Evolutionary conservation across 129 eudicot genomes (phyloP).

Genomic region (Sambucus nigra): DNA sequence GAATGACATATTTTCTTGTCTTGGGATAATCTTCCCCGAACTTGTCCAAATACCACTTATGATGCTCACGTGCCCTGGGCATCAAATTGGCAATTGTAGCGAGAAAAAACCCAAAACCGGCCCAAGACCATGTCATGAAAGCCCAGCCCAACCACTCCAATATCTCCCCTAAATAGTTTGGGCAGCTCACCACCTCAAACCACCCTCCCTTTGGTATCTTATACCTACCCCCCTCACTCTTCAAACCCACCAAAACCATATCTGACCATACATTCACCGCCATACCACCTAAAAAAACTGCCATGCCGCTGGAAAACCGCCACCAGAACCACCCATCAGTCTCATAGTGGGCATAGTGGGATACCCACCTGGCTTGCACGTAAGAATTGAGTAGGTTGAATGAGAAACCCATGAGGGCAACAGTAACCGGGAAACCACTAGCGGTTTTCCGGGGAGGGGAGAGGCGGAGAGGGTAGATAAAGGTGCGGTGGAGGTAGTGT

Average conservation of each 20-base stretch:
- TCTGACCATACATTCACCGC: slow-evolving; percentile 57
- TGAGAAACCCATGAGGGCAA: slow-evolving; percentile 49
- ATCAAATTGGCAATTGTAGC: slow-evolving; percentile 80
- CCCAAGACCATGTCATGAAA: slow-evolving; percentile 76
- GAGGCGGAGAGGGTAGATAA: slow-evolving; percentile 74
- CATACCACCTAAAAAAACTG: slow-evolving; percentile 57
- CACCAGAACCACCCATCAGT: slow-evolving; percentile 56
- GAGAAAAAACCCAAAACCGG: slow-evolving; percentile 61
- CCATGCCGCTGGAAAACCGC: slow-evolving; percentile 46
- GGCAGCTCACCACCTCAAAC: slow-evolving; percentile 66
- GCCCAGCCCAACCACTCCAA: slow-evolving; percentile 92
- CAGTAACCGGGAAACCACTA: slow-evolving; percentile 38
- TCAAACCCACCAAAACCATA: slow-evolving; percentile 45
- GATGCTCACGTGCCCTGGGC: slow-evolving; percentile 69
- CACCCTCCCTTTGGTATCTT: slow-evolving; percentile 71
- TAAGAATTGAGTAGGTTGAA: slow-evolving; percentile 66
- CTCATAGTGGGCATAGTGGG: slow-evolving; percentile 47
- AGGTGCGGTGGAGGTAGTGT: slow-evolving; percentile 82
- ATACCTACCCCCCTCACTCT: slow-evolving; percentile 61
- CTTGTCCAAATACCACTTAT: slow-evolving; percentile 72
- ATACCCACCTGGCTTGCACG: slow-evolving; percentile 66
- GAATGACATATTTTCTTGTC: slow-evolving; percentile 69
- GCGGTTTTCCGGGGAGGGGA: slow-evolving; percentile 2
- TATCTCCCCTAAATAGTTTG: slow-evolving; percentile 84
- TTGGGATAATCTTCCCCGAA: slow-evolving; percentile 83